Percentiles rank a stretch among this genome's conserved stretches.
phyloP scores from a whole-genome alignment of 371 early-diverging fungal species.

The Apophysomyces trapeziformis region DNA sequence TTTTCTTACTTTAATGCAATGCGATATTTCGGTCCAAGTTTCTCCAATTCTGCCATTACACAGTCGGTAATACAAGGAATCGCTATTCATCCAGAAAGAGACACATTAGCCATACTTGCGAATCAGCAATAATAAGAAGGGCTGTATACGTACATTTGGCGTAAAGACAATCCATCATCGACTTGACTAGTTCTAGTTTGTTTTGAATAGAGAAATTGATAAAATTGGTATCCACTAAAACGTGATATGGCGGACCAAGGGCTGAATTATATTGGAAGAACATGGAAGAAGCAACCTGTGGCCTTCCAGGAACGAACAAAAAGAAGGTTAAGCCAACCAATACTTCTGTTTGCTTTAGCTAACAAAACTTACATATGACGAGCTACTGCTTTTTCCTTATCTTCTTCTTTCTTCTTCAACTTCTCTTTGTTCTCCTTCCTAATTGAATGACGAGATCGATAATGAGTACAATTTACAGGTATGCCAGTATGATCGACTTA shows the following conservation, averaged over 20 bases:
- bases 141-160: conserved; percentile 78
- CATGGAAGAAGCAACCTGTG: conserved; percentile 93
- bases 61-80: conserved; percentile 99
- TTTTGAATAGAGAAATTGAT: conserved; percentile 99
- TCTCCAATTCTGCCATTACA: conserved; percentile 99
- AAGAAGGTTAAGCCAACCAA: not conserved
- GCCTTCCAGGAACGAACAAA: conserved; percentile 38
- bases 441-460: not conserved
- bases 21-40: conserved; percentile 96
- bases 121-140: no score
- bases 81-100: conserved; percentile 18
- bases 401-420: conserved; percentile 71
- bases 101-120: no score
- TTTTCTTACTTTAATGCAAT: conserved; percentile 85
- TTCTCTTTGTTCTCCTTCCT: conserved; percentile 84
- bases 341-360: not conserved
- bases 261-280: conserved; percentile 98
- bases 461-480: not conserved
- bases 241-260: conserved; percentile 98
- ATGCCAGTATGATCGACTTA: conserved; percentile 38
- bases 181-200: conserved; percentile 96
- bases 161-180: conserved; percentile 98
- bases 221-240: conserved; percentile 99
- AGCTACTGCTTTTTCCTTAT: conserved; percentile 72
- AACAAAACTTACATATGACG: conserved; percentile 74